A percentile compares a stretch with the other conserved stretches of the same genome.
Conservation (phyloP, 2,329 filamentous ascomycete genomes). For the Talaromyces verruculosus region DNA sequence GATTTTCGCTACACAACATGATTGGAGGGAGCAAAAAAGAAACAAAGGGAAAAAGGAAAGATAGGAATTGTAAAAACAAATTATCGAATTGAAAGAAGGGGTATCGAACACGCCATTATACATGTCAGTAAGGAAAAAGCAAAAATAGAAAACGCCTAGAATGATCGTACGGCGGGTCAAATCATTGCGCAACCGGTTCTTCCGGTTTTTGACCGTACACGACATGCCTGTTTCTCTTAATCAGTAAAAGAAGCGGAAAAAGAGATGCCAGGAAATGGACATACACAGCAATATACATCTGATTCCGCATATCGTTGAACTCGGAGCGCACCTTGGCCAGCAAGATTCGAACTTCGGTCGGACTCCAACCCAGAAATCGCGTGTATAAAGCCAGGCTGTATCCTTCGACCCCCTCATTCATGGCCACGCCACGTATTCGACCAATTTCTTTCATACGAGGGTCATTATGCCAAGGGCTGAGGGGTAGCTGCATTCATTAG, state of each 20-base stretch:
- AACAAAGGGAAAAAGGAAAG: not conserved
- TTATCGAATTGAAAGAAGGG: not conserved
- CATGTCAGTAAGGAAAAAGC: not conserved
- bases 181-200: not conserved
- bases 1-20: not conserved
- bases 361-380: constrained; percentile 43
- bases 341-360: constrained; percentile 48
- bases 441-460: constrained; percentile 53
- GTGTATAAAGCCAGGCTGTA: constrained; percentile 47
- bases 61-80: not conserved
- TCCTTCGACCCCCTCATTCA: constrained; percentile 44
- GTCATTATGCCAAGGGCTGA: constrained; percentile 50
- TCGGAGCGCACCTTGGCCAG: constrained; percentile 30
- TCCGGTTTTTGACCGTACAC: constrained; percentile 19
- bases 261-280: not conserved
- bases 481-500: constrained; percentile 28
- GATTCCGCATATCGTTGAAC: constrained; percentile 29
- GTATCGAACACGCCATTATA: constrained; percentile 6
- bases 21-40: not conserved
- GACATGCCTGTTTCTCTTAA: constrained; percentile 8
- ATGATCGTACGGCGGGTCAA: not conserved
- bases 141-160: not conserved
- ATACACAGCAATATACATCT: constrained; percentile 30
- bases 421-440: constrained; percentile 42
- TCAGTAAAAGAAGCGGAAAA: not conserved